These are phyloP conservation scores for Acorus calamus DNA, from an alignment of 106 monocot species.

Conservation along the genomic window DNA sequence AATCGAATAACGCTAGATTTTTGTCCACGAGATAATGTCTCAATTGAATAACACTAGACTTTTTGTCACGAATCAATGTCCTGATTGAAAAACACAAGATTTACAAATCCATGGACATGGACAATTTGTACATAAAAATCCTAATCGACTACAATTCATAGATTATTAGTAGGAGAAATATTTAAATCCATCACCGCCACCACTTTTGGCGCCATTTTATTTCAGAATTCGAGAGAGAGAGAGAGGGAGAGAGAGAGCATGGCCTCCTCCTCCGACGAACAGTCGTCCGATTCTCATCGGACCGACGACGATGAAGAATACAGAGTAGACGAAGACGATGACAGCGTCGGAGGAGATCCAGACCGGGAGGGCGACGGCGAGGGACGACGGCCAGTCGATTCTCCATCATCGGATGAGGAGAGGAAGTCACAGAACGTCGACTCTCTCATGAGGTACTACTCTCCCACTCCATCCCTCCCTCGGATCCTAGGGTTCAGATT, in stretches of 20 bases:
- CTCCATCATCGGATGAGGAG: conserved; percentile 10
- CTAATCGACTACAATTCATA: too few species aligned
- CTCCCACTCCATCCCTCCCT: background rate
- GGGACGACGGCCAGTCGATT: background rate
- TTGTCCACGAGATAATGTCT: too few species aligned
- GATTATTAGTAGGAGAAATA: too few species aligned
- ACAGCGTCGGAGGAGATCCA: conserved; percentile 1
- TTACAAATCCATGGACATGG: too few species aligned
- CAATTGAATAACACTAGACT: too few species aligned
- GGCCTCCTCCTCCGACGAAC: conserved; percentile 1
- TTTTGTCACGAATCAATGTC: too few species aligned
- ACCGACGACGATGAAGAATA: conserved; percentile 13
- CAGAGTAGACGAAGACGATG: background rate
- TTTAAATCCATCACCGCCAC: too few species aligned
- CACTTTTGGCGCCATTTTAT: conserved; percentile 16
- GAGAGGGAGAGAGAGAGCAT: background rate
- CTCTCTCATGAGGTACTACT: conserved; percentile 18
- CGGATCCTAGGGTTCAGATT: background rate
- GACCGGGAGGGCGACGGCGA: background rate
- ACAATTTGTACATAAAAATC: too few species aligned
- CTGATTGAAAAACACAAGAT: too few species aligned
- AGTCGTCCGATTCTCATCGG: conserved; percentile 1
- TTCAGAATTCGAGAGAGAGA: conserved; percentile 2
- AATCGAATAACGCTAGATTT: too few species aligned
- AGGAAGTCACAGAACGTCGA: conserved; percentile 27